These are phyloP conservation scores for Cicer judaicum DNA, from an alignment of 306 rosid species.

Conservation along the genomic window DNA sequence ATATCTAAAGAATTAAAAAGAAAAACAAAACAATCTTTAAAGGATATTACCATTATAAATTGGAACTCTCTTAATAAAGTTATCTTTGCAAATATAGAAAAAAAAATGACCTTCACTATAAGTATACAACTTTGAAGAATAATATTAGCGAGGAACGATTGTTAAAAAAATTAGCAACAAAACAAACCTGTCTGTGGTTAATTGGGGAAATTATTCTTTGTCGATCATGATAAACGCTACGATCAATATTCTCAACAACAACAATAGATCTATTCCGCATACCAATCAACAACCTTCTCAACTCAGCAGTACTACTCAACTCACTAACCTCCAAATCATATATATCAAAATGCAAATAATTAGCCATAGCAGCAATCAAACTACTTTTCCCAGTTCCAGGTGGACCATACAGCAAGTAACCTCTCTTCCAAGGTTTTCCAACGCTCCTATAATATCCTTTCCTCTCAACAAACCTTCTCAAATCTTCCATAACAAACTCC, in stretches of 20 bases:
- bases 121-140: too few species aligned
- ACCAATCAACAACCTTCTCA: slow-evolving; percentile 55
- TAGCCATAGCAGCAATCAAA: slow-evolving; percentile 85
- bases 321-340: slow-evolving; percentile 77
- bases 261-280: slow-evolving; percentile 73
- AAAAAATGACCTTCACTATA: too few species aligned
- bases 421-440: slow-evolving; percentile 90
- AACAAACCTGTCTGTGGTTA: slow-evolving; percentile 39
- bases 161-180: too few species aligned
- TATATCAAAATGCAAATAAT: slow-evolving; percentile 64
- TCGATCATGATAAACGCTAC: slow-evolving; percentile 63
- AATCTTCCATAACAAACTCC: slow-evolving; percentile 56
- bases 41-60: too few species aligned
- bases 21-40: too few species aligned
- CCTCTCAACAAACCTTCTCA: slow-evolving; percentile 61
- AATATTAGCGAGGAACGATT: too few species aligned
- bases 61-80: too few species aligned
- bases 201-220: neutral
- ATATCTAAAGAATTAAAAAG: too few species aligned
- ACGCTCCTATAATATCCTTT: slow-evolving; percentile 65
- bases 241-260: slow-evolving; percentile 86
- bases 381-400: slow-evolving; percentile 92
- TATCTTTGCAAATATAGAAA: too few species aligned
- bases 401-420: slow-evolving; percentile 77
- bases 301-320: slow-evolving; percentile 48